Evolutionary conservation across 2,329 filamentous ascomycete species (phyloP), one percentile per base, ranked within the genome.

Genomic region (Trichocomaceae sp.): DNA sequence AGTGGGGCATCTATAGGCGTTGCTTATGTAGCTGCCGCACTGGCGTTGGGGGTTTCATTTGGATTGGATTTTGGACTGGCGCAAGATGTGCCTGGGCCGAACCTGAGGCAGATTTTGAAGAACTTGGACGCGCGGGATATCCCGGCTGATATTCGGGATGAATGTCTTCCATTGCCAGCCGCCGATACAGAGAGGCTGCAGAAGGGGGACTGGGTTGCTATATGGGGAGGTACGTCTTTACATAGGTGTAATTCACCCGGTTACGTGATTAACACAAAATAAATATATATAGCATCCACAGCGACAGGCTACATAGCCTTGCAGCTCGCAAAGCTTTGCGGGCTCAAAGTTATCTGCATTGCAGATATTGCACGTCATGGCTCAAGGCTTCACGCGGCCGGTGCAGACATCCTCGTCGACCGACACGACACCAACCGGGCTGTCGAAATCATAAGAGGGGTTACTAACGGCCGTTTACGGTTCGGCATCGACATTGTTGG

Each of bases 401-500:
- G 76, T 0, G 77, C 85, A 0, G 85, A 88, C 63, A 71, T 89
- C 2, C 72, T 90, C 1, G 80, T 90, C 2, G 87, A 90, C 68
- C 82, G 82, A 59, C 77, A 85, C 59, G 80, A 89, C 59, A 77
- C 83, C 0, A 70, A 78, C 20, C 78, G 86, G n/a, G 86, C 86
- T 0, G 72, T 87, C 0, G 75, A 82, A 1, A 81, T 90, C 23
- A 79, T 90, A 41, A 77, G 78, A 6, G 75, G 77, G 13, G 81
- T 83, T 19, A 82, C 84, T 0, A 73, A 73, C 1, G 77, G 77
- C 1, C 74, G 77, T 12, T 72, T 88, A 1, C 79, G 84, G 0
- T 89, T 88, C 61, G 86, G 79, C 0, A 74, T 90, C 19, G 87
- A 90, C 61, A 87, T 84, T 0, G 77, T 81, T 15, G 85, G 86